Conservation (phyloP, 371 early-diverging fungal genomes). For the Mucor lusitanicus region DNA sequence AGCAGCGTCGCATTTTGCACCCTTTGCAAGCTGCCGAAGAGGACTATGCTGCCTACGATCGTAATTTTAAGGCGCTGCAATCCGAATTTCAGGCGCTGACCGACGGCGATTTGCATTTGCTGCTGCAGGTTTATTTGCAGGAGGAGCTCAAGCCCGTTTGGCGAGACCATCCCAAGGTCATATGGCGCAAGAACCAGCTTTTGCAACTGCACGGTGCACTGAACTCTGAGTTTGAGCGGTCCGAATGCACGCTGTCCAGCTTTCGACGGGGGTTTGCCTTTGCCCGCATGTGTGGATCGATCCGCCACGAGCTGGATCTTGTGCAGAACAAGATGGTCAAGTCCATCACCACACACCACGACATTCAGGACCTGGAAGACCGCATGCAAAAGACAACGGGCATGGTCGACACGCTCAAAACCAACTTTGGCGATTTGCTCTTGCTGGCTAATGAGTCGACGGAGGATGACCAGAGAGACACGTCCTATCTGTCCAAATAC, state of each 20-base stretch:
- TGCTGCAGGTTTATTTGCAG: not conserved
- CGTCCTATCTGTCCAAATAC: slow-evolving; percentile 30
- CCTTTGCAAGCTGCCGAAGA: slow-evolving; percentile 46
- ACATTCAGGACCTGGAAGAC: slow-evolving; percentile 41
- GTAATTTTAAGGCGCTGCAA: slow-evolving; percentile 36
- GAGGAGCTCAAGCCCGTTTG: slow-evolving; percentile 11
- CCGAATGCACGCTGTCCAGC: slow-evolving; percentile 17
- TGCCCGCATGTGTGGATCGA: slow-evolving; percentile 29
- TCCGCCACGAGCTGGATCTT: slow-evolving; percentile 48
- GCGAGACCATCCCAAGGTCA: slow-evolving; percentile 21
- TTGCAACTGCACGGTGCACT: slow-evolving; percentile 19
- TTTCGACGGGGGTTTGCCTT: slow-evolving; percentile 38
- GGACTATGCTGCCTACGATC: slow-evolving; percentile 36
- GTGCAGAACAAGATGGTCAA: slow-evolving; percentile 48
- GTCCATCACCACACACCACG: slow-evolving; percentile 34
- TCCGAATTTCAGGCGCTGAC: slow-evolving; percentile 31
- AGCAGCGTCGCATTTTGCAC: slow-evolving; percentile 27
- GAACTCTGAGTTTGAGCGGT: slow-evolving; percentile 24
- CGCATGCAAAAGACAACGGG: slow-evolving; percentile 32
- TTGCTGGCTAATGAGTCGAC: not conserved
- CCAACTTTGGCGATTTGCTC: slow-evolving; percentile 31
- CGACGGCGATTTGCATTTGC: slow-evolving; percentile 25
- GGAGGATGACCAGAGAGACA: not conserved
- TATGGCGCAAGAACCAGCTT: slow-evolving; percentile 20
- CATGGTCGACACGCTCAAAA: slow-evolving; percentile 25